These are phyloP conservation scores for Stevia rebaudiana DNA, from an alignment of 140 eudicot species.

Conservation along the genomic window DNA sequence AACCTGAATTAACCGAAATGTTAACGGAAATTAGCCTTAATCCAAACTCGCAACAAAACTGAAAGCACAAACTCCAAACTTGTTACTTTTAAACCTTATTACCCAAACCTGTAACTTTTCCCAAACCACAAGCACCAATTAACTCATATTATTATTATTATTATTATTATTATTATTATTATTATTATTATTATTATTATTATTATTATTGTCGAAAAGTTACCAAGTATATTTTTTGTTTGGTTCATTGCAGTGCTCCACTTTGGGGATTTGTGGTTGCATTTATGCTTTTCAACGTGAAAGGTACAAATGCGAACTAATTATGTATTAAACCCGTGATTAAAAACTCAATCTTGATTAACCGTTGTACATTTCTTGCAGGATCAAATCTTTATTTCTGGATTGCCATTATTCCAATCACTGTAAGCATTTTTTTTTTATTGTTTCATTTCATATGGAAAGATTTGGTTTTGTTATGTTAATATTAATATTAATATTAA, in stretches of 20 bases:
- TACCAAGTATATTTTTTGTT: slow-evolving; percentile 17
- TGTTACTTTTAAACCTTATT: no score
- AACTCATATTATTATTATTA: no score
- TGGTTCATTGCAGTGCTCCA: slow-evolving; percentile 62
- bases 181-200: no score
- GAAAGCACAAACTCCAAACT: no score
- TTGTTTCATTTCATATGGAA: neutral
- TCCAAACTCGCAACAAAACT: no score
- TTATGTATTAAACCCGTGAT: neutral
- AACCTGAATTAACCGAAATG: no score
- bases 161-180: no score
- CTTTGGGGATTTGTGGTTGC: slow-evolving; percentile 98
- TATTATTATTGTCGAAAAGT: slow-evolving; percentile 10
- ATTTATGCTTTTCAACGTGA: slow-evolving; percentile 84
- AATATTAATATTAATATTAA: neutral
- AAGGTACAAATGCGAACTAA: slow-evolving; percentile 42
- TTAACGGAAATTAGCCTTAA: no score
- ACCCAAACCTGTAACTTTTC: no score
- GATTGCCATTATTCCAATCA: slow-evolving; percentile 91
- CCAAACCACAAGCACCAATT: no score
- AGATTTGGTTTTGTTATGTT: neutral
- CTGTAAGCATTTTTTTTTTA: slow-evolving; percentile 45
- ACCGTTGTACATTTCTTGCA: slow-evolving; percentile 30
- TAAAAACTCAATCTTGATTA: slow-evolving; percentile 4
- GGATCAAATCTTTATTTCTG: slow-evolving; percentile 98